phyloP scores from a whole-genome alignment of 2,329 filamentous ascomycete species.

The Pseudogymnoascus sp. region DNA sequence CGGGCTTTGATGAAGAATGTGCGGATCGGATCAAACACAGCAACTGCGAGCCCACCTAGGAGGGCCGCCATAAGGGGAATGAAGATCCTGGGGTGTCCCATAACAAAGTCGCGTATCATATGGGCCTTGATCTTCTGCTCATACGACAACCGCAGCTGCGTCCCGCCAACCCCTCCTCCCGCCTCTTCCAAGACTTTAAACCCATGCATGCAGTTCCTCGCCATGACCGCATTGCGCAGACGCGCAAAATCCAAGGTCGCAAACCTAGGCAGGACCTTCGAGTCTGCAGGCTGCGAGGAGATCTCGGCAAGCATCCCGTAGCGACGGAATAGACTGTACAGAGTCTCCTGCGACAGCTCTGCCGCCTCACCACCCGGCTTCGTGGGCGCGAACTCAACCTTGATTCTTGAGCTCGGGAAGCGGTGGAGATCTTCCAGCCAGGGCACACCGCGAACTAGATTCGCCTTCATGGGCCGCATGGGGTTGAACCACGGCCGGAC shows the following conservation, averaged over 20 bases:
- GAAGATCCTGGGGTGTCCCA: constrained; percentile 78
- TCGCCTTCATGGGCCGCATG: constrained; percentile 60
- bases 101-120: constrained; percentile 80
- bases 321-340: constrained; percentile 79
- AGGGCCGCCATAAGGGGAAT: constrained; percentile 76
- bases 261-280: constrained; percentile 73
- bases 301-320: constrained; percentile 93
- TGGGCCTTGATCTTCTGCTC: constrained; percentile 69
- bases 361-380: constrained; percentile 61
- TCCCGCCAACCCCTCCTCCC: constrained; percentile 69
- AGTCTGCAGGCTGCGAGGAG: constrained; percentile 70
- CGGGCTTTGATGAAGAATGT: constrained; percentile 88
- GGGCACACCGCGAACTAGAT: constrained; percentile 71
- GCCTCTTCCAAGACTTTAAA: constrained; percentile 59
- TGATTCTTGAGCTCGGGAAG: constrained; percentile 66
- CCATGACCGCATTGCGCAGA: constrained; percentile 72
- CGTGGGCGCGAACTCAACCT: constrained; percentile 75
- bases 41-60: constrained; percentile 72
- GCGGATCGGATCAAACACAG: constrained; percentile 88
- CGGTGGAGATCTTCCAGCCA: constrained; percentile 92
- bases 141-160: constrained; percentile 73
- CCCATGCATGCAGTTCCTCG: constrained; percentile 87
- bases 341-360: constrained; percentile 75
- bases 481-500: constrained; percentile 89
- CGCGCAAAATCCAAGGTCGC: constrained; percentile 70